phyloP scores from a whole-genome alignment of 1,139 yeast genomes.

The Geotrichum restrictum region DNA sequence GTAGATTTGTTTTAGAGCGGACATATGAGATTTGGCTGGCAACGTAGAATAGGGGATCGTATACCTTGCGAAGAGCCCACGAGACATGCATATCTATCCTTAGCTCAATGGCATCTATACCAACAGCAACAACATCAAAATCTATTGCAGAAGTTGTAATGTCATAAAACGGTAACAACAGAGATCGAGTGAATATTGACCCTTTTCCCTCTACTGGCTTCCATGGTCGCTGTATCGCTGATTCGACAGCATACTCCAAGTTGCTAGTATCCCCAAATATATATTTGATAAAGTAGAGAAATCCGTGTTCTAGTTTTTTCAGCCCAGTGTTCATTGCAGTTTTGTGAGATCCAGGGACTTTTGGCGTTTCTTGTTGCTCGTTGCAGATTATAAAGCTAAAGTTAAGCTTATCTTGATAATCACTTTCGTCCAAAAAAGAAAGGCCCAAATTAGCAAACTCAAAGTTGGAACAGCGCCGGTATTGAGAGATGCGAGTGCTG shows the following conservation, averaged over 20 bases:
- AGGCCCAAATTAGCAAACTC: conserved; percentile 26
- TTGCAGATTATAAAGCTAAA: background rate
- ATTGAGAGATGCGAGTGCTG: conserved; percentile 17
- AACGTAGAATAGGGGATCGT: conserved; percentile 19
- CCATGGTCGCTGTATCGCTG: conserved; percentile 7
- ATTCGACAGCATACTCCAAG: background rate
- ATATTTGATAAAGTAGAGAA: conserved; percentile 22
- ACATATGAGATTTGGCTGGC: conserved; percentile 22
- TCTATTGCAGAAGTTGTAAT: conserved; percentile 16
- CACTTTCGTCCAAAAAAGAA: background rate
- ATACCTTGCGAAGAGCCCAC: conserved; percentile 19
- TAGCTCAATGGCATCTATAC: conserved; percentile 27
- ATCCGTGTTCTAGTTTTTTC: conserved; percentile 24
- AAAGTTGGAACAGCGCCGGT: conserved; percentile 24
- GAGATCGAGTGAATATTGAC: conserved; percentile 22
- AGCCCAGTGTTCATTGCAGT: conserved; percentile 16
- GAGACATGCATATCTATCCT: conserved; percentile 23
- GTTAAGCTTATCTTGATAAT: background rate
- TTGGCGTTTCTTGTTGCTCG: too few species aligned
- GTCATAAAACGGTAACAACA: conserved; percentile 26
- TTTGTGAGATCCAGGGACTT: background rate
- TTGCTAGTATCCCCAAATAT: conserved; percentile 18
- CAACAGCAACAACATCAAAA: conserved; percentile 22
- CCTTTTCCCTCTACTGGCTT: conserved; percentile 11
- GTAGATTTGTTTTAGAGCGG: conserved; percentile 20